Evolutionary conservation across 2,329 filamentous ascomycete species (phyloP).

Genomic region (Coniochaeta prunicola): DNA sequence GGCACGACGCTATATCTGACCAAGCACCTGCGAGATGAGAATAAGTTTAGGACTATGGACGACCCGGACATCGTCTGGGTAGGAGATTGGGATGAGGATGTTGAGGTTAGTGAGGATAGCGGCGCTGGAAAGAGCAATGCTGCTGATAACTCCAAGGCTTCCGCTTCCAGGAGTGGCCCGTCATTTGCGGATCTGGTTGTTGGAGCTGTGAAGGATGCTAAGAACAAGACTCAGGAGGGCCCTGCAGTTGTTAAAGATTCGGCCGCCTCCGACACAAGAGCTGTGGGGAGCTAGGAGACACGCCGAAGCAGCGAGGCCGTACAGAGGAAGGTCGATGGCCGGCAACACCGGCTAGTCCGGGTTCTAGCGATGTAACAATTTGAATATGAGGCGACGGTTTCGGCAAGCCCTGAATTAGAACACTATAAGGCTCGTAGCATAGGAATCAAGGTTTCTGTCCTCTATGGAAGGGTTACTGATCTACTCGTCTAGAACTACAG

Average conservation of each 20-base stretch:
- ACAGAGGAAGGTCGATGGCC: not conserved
- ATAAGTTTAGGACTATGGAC: slow-evolving; percentile 23
- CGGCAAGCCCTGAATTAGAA: not conserved
- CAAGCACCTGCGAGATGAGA: slow-evolving; percentile 36
- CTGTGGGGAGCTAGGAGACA: not conserved
- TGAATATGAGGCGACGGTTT: not conserved
- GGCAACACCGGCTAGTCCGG: no score
- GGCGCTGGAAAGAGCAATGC: not conserved
- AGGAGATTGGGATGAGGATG: slow-evolving; percentile 21
- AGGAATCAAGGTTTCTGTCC: not conserved
- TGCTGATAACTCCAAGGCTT: not conserved
- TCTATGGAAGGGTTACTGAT: not conserved
- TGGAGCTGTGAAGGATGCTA: slow-evolving; percentile 7
- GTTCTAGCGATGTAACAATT: not conserved
- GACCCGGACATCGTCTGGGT: slow-evolving; percentile 28
- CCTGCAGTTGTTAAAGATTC: not conserved
- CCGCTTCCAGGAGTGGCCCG: not conserved
- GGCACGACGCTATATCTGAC: slow-evolving; percentile 40
- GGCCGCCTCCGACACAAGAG: not conserved
- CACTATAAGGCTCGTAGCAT: not conserved
- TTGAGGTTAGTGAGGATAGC: slow-evolving; percentile 7
- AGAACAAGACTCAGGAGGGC: not conserved
- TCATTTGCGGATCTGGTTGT: slow-evolving; percentile 13
- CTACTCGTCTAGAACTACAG: not conserved
- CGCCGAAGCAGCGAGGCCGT: not conserved